Percentiles rank a stretch among this genome's conserved stretches.
Conservation (phyloP, 192 early-diverging fungal species). For the Rhizophagus clarus region DNA sequence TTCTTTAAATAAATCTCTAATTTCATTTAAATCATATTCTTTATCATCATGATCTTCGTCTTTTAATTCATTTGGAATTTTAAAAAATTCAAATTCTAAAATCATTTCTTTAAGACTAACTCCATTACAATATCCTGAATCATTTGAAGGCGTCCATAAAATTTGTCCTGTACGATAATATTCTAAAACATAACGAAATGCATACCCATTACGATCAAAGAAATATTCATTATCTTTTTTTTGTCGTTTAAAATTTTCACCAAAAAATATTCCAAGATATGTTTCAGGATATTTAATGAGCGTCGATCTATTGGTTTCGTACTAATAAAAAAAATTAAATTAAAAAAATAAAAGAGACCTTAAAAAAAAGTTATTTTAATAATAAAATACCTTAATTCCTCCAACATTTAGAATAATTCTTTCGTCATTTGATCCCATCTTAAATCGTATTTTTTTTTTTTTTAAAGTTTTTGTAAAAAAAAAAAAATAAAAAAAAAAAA, state of each 20-base stretch:
- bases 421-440: neutral
- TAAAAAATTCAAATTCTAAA: neutral
- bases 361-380: neutral
- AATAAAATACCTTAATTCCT: conserved; percentile 7
- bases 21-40: neutral
- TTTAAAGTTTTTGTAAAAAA: neutral
- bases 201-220: conserved; percentile 24
- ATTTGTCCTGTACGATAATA: conserved; percentile 27
- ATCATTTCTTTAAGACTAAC: neutral
- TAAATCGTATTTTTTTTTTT: neutral
- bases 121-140: neutral
- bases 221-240: conserved; percentile 21
- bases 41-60: neutral
- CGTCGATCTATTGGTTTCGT: neutral
- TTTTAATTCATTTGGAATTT: neutral
- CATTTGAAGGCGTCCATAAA: neutral
- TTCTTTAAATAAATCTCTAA: neutral
- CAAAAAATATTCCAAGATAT: conserved; percentile 2
- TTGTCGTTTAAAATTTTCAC: neutral
- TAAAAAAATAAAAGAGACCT: neutral
- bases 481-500: too few relatives aligned
- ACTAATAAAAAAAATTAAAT: neutral
- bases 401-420: conserved; percentile 14
- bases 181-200: conserved; percentile 22
- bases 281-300: conserved; percentile 9